A percentile compares a stretch with the other conserved stretches of the same genome.
phyloP scores from a whole-genome alignment of 2,329 filamentous ascomycete genomes.

The Ophiosphaerella korrae region DNA sequence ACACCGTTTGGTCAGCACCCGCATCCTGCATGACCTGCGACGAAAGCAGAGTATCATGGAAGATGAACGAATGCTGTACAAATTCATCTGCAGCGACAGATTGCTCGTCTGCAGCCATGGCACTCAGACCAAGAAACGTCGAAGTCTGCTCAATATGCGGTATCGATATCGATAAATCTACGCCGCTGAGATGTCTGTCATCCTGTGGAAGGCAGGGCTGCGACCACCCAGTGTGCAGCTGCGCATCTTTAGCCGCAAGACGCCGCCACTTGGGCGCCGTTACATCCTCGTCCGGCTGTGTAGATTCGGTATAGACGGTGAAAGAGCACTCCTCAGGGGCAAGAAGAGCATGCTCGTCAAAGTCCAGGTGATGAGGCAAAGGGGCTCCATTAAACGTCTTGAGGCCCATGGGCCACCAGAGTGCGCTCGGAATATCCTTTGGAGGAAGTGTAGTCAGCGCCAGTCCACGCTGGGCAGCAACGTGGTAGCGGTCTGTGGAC shows the following conservation, averaged over 20 bases:
- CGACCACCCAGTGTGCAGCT: slow-evolving; percentile 38
- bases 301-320: slow-evolving; percentile 14
- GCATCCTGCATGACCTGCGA: slow-evolving; percentile 55
- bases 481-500: too few species aligned
- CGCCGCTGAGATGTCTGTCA: neutral
- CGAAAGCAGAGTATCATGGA: slow-evolving; percentile 69
- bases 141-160: slow-evolving; percentile 17
- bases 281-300: slow-evolving; percentile 5
- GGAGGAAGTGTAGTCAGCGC: neutral
- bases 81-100: slow-evolving; percentile 53
- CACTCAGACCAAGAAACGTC: slow-evolving; percentile 22
- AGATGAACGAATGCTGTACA: slow-evolving; percentile 76
- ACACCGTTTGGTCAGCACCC: slow-evolving; percentile 36
- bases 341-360: slow-evolving; percentile 59
- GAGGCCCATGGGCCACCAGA: slow-evolving; percentile 45
- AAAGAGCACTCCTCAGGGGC: slow-evolving; percentile 54
- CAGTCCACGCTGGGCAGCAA: too few species aligned
- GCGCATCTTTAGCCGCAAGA: slow-evolving; percentile 15
- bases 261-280: slow-evolving; percentile 38
- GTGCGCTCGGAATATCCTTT: neutral
- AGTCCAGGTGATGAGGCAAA: slow-evolving; percentile 57
- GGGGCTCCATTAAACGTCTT: slow-evolving; percentile 67
- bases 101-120: slow-evolving; percentile 20
- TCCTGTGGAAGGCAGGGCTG: slow-evolving; percentile 34
- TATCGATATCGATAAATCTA: slow-evolving; percentile 20